phyloP scores from a whole-genome alignment of 371 early-diverging fungal genomes.

The Mucor circinelloides region DNA sequence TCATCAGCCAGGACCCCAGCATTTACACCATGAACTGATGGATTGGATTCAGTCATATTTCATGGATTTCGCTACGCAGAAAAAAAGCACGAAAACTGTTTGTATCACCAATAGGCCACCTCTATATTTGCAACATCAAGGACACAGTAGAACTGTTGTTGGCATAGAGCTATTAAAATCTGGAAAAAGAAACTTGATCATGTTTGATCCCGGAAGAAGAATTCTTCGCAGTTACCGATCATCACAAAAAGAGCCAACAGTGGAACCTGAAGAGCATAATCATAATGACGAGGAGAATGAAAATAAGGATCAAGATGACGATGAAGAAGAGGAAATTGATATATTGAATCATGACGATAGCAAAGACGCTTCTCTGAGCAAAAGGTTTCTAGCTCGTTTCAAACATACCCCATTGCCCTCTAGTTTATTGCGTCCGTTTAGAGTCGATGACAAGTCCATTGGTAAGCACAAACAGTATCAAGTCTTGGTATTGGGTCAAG shows the following conservation, averaged over 20 bases:
- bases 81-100: slow-evolving; percentile 17
- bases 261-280: neutral
- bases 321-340: slow-evolving; percentile 14
- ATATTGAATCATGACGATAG: slow-evolving; percentile 4
- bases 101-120: slow-evolving; percentile 63
- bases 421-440: slow-evolving; percentile 35
- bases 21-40: slow-evolving; percentile 60
- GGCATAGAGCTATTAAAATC: slow-evolving; percentile 63
- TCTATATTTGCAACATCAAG: slow-evolving; percentile 77
- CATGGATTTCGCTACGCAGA: slow-evolving; percentile 1
- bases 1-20: slow-evolving; percentile 62
- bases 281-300: neutral
- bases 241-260: slow-evolving; percentile 1
- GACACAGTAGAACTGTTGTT: slow-evolving; percentile 72
- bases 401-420: slow-evolving; percentile 25
- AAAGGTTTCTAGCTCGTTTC: slow-evolving; percentile 4
- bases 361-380: neutral
- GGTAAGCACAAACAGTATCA: slow-evolving; percentile 50
- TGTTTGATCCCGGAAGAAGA: slow-evolving; percentile 70
- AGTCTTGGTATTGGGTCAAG: slow-evolving; percentile 44
- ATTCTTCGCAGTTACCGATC: slow-evolving; percentile 36
- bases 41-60: slow-evolving; percentile 63
- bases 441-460: slow-evolving; percentile 47
- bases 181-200: slow-evolving; percentile 56
- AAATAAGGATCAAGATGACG: neutral